A percentile compares a stretch with the other conserved stretches of the same genome.
Evolutionary conservation across 352 stramenopile genomes (phyloP).

Genomic region (Phytopythium boreale): DNA sequence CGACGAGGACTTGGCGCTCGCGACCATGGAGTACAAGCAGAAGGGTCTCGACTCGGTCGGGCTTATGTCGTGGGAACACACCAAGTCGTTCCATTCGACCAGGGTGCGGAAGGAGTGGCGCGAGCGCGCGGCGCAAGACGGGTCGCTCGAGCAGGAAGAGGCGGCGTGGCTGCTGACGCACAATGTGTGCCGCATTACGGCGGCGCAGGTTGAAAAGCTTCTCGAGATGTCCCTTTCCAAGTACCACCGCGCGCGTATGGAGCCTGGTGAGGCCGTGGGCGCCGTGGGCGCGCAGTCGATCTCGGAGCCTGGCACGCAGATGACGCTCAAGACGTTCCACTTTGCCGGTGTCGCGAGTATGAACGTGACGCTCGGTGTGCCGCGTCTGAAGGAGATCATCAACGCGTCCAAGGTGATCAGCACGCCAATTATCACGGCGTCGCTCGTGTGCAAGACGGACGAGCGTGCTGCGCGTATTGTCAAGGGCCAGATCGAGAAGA

Average conservation of each 20-base stretch:
- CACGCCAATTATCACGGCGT: conserved; percentile 99
- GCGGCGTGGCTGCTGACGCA: conserved; percentile 79
- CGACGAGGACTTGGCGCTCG: conserved; percentile 42
- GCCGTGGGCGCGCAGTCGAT: conserved; percentile 97
- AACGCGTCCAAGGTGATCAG: conserved; percentile 97
- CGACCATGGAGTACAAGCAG: conserved; percentile 56
- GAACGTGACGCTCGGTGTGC: conserved; percentile 99
- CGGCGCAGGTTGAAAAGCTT: conserved; percentile 71
- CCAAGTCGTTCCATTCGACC: conserved; percentile 46
- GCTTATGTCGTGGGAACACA: conserved; percentile 48
- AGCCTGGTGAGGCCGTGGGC: conserved; percentile 96
- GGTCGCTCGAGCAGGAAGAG: conserved; percentile 63
- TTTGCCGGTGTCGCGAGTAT: conserved; percentile 99
- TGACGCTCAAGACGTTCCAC: conserved; percentile 99
- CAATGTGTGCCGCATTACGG: conserved; percentile 92
- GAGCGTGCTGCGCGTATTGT: conserved; percentile 97
- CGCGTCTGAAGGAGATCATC: conserved; percentile 98
- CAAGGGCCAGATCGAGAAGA: conserved; percentile 99
- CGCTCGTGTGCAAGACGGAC: conserved; percentile 95
- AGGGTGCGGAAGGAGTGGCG: conserved; percentile 52
- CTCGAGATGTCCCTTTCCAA: conserved; percentile 78
- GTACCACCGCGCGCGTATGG: conserved; percentile 85
- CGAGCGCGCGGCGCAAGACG: conserved; percentile 43
- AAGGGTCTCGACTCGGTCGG: conserved; percentile 68
- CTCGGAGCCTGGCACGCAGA: conserved; percentile 94